Evolutionary conservation across 768 basidiomycete genomes (phyloP).

Genomic region (Kwoniella pini): DNA sequence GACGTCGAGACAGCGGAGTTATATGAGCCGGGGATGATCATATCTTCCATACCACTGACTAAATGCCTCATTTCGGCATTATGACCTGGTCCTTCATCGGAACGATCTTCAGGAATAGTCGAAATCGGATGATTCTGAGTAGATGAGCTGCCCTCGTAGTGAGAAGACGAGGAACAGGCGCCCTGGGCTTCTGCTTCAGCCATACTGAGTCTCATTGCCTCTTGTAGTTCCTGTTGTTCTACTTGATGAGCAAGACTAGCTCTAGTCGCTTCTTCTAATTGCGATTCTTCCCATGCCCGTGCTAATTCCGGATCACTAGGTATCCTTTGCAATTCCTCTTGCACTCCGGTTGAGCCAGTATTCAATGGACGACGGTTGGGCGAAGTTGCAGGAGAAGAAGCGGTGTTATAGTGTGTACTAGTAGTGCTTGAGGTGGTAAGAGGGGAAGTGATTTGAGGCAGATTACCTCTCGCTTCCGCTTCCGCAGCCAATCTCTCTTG

Average conservation of each 20-base stretch:
- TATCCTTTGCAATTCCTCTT: conserved; percentile 7
- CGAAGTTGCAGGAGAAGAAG: neutral
- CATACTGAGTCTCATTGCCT: conserved; percentile 44
- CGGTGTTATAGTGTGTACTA: neutral
- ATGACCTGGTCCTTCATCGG: neutral
- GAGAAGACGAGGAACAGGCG: neutral
- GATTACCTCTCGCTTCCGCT: conserved; percentile 19
- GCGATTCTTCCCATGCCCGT: conserved; percentile 41
- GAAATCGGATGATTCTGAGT: conserved; percentile 8
- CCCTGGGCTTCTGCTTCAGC: conserved; percentile 28
- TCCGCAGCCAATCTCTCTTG: conserved; percentile 45
- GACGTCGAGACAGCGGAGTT: neutral
- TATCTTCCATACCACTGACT: conserved; percentile 10
- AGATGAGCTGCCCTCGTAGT: conserved; percentile 9
- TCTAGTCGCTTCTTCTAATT: conserved; percentile 47
- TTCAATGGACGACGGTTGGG: neutral
- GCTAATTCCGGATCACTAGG: conserved; percentile 34
- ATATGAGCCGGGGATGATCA: conserved; percentile 21
- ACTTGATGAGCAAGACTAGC: conserved; percentile 31
- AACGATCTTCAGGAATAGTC: neutral
- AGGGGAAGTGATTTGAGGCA: neutral
- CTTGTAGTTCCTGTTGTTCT: conserved; percentile 43
- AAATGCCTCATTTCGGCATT: conserved; percentile 5
- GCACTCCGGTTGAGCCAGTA: neutral
- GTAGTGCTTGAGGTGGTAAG: neutral